These are phyloP conservation scores for Magnusiomyces ingens DNA, from an alignment of 1,139 yeast genomes.

Conservation along the genomic window DNA sequence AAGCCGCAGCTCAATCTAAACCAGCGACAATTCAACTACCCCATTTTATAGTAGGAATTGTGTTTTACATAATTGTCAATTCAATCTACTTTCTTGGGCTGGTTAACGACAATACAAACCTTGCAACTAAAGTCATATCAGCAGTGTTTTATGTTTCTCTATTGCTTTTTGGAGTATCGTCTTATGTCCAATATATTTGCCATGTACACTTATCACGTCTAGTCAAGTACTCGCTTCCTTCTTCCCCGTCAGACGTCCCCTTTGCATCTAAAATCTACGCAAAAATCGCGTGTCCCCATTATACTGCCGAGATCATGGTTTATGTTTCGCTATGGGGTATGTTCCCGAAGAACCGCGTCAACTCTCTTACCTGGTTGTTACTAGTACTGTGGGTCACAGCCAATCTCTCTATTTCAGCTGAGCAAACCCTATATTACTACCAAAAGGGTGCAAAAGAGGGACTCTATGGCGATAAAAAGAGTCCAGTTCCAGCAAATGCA, in stretches of 20 bases:
- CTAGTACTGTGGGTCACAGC: not conserved
- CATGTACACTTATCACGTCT: slow-evolving; percentile 52
- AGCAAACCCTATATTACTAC: not conserved
- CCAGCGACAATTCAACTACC: not conserved
- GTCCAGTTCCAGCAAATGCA: not conserved
- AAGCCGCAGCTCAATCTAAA: not conserved
- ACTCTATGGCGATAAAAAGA: not conserved
- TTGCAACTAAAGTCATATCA: no score
- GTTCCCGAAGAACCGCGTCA: not conserved
- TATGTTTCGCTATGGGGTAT: slow-evolving; percentile 35
- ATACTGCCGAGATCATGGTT: slow-evolving; percentile 57
- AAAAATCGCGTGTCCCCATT: slow-evolving; percentile 58
- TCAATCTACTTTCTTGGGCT: not conserved
- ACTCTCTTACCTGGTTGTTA: slow-evolving; percentile 18
- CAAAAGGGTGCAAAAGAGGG: not conserved
- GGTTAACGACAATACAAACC: not conserved
- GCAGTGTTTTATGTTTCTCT: not conserved
- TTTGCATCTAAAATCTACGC: slow-evolving; percentile 39
- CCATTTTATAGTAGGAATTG: not conserved
- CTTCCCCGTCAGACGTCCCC: slow-evolving; percentile 15
- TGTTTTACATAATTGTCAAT: not conserved
- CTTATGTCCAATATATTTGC: slow-evolving; percentile 19
- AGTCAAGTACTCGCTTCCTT: slow-evolving; percentile 57
- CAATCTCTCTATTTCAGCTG: not conserved
- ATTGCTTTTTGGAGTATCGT: not conserved